phyloP scores from a whole-genome alignment of 768 basidiomycete genomes.

The Tricholoma sp. region DNA sequence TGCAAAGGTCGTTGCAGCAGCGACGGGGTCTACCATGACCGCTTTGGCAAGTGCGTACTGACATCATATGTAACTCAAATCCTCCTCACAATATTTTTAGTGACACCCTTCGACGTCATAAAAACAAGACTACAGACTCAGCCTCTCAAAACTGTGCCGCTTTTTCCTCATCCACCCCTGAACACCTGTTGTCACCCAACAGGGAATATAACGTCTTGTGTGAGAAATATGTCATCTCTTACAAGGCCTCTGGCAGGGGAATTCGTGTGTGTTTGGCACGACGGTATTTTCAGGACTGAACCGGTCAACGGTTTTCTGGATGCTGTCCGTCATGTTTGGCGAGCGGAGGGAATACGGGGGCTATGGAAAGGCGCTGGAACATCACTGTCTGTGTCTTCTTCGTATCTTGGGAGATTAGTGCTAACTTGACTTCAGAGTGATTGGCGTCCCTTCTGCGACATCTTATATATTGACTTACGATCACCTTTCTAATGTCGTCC shows the following conservation, averaged over 20 bases:
- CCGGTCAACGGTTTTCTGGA: slow-evolving; percentile 83
- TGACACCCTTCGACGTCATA: slow-evolving; percentile 99
- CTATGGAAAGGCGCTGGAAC: slow-evolving; percentile 97
- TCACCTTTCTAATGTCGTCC: slow-evolving; percentile 60
- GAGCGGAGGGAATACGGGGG: slow-evolving; percentile 76
- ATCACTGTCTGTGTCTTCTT: slow-evolving; percentile 58
- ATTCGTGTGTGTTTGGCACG: slow-evolving; percentile 78
- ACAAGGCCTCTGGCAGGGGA: slow-evolving; percentile 52
- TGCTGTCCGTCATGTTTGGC: slow-evolving; percentile 74
- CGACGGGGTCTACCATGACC: slow-evolving; percentile 74
- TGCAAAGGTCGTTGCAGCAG: slow-evolving; percentile 77
- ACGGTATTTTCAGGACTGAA: slow-evolving; percentile 62
- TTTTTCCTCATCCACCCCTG: slow-evolving; percentile 48
- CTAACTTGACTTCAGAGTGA: slow-evolving; percentile 47
- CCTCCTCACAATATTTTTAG: slow-evolving; percentile 35
- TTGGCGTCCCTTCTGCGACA: slow-evolving; percentile 89
- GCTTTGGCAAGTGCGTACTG: slow-evolving; percentile 67
- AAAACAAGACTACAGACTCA: slow-evolving; percentile 97
- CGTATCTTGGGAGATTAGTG: neutral
- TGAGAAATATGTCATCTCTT: slow-evolving; percentile 74
- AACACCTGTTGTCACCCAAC: slow-evolving; percentile 70
- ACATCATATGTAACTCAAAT: neutral
- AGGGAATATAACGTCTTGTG: slow-evolving; percentile 42
- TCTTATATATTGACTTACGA: slow-evolving; percentile 97
- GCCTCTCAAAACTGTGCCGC: slow-evolving; percentile 45